Evolutionary conservation across 148 eudicot species (phyloP), one percentile per base, ranked within the genome.

Genomic region (Gaultheria prostrata): DNA sequence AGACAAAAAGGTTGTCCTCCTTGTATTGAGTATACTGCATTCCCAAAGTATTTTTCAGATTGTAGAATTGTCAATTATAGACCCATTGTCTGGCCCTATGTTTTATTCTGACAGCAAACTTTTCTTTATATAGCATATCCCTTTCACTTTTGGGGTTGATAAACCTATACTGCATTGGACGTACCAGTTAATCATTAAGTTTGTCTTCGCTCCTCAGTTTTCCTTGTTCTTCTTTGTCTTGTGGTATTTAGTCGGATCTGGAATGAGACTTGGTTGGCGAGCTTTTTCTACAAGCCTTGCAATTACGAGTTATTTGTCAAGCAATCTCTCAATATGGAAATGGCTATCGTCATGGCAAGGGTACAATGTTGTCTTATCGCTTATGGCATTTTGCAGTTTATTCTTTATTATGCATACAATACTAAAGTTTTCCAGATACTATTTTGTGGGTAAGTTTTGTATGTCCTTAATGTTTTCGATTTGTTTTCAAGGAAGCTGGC

Each of bases 251-350:
- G 98, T 88, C 98, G 98, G 71, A 93, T 95, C 81, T 95, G 98
- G 98, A 95, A 95, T 69, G 98, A 95, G 87, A 95, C 98, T 24
- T 95, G 98, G 98, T 86, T 95, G 78, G 89, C 98, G 79, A 93
- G 97, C 85, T 95, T 95, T 93, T 95, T 95, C 84, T 95, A 92
- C 92, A 93, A 95, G 85, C 98, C 98, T 21, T 95, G 98, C 89
- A 95, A 95, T 85, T 92, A 95, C 83, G 98, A 95, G 89, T 88
- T 95, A 50, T 95, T 95, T 85, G 98, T 95, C 87, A 95, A 95
- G 89, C 98, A 95, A 83, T 91, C 97, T 74, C 91, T 95, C 59
- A 95, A 95, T 81, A 95, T 95, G 98, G 98, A 95, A 86, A 95
- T 95, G 98, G 98, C 98, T 35, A 95, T 95, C 30, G 93, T 90